Evolutionary conservation across 75 land plant genomes (phyloP), one percentile per base, ranked within the genome.

Genomic region (Larix kaempferi): DNA sequence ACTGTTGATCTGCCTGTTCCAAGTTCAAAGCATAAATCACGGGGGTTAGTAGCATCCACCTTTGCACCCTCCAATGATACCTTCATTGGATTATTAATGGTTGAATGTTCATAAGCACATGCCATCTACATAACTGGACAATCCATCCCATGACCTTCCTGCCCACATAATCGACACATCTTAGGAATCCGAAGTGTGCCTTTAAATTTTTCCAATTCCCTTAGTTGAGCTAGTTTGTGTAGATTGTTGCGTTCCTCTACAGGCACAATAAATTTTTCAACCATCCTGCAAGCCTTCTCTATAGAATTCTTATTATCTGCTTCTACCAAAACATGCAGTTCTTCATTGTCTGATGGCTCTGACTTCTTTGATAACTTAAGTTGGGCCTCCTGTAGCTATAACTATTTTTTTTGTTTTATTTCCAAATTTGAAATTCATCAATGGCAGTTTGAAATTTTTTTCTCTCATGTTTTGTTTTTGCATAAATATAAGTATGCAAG

Each of bases 281-380:
- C 83, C 88, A 88, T 86, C 25, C 58, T 54, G 1, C 63, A 88
- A 11, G 90, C 88, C 25, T 74, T 60, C 61, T 86, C 88, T 26
- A 88, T 14, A 29, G 90, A 80, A 23, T 71, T 19, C 39, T 82
- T 67, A 69, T 73, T 83, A 17, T 86, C 85, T 55, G 88, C 90
- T 65, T 88, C 86, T 14, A 88, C 73, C 3, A 71, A 73, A 29
- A 88, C 90, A 81, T 88, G 88, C 54, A 88, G 57, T 39, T 88
- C 88, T 56, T 88, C 90, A 76, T 78, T 74, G 19, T 83, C 82
- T 39, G 72, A 66, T 27, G 67, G 58, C 0, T 81, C 69, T 27
- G 59, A 63, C 71, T 82, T 80, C 49, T n/a, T n/a, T n/a, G n/a
- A n/a, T n/a, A n/a, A n/a, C n/a, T n/a, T n/a, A n/a, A n/a, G n/a